These are phyloP conservation scores for Monilinia aucupariae DNA, from an alignment of 2,329 filamentous ascomycete genomes.

Conservation along the genomic window DNA sequence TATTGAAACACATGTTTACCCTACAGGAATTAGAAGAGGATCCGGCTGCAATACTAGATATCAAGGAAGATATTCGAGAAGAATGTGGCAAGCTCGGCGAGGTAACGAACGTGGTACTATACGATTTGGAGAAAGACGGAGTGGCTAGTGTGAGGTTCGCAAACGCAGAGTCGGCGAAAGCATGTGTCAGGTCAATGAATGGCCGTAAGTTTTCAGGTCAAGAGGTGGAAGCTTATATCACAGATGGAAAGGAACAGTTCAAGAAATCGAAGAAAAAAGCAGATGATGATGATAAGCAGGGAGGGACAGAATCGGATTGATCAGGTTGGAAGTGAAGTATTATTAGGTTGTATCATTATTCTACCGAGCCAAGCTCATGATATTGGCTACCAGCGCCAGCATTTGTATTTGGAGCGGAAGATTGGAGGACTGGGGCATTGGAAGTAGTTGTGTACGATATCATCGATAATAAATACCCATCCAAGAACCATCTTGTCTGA, in stretches of 20 bases:
- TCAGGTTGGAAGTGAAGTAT: neutral
- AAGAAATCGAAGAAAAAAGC: conserved; percentile 58
- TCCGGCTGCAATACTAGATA: conserved; percentile 74
- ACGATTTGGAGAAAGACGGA: conserved; percentile 78
- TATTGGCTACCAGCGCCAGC: neutral
- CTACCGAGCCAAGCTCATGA: neutral
- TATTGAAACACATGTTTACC: conserved; percentile 92
- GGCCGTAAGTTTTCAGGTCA: conserved; percentile 74
- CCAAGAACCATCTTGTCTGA: neutral
- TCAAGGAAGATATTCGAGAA: conserved; percentile 89
- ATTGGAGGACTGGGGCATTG: too few relatives aligned
- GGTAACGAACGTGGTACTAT: conserved; percentile 87
- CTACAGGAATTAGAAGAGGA: conserved; percentile 80
- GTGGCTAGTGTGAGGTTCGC: conserved; percentile 80
- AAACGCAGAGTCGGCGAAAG: conserved; percentile 62
- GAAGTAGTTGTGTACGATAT: neutral
- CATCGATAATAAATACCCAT: neutral
- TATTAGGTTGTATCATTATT: neutral
- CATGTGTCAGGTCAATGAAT: conserved; percentile 70
- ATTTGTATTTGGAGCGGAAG: neutral
- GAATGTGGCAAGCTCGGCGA: conserved; percentile 81
- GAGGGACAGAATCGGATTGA: conserved; percentile 5
- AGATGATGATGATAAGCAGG: conserved; percentile 26
- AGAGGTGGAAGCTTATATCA: conserved; percentile 64
- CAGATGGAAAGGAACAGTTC: conserved; percentile 67